Evolutionary conservation across 306 rosid species (phyloP).

Genomic region (Citrullus mucosospermus): DNA sequence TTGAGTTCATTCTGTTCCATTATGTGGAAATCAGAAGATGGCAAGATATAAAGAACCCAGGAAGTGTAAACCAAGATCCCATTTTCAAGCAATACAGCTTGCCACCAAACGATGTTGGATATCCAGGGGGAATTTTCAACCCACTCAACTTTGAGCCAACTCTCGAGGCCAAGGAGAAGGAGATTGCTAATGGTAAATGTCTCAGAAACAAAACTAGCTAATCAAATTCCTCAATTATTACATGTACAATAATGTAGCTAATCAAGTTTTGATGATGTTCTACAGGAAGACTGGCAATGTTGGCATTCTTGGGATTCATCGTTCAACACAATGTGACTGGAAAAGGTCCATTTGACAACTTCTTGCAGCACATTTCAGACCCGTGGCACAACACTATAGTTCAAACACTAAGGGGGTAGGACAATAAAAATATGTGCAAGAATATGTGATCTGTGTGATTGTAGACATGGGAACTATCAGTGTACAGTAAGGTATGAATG

Average conservation of each 20-base stretch:
- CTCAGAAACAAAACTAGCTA: neutral
- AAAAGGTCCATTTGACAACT: conserved; percentile 88
- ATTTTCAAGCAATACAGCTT: conserved; percentile 95
- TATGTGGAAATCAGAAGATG: conserved; percentile 94
- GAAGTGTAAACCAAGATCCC: conserved; percentile 92
- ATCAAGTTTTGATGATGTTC: neutral
- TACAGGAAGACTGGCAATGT: conserved; percentile 95
- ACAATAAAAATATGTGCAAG: neutral
- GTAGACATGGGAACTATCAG: neutral
- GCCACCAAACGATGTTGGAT: conserved; percentile 68
- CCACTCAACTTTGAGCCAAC: conserved; percentile 97
- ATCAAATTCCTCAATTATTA: neutral
- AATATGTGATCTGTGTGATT: neutral
- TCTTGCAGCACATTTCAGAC: conserved; percentile 85
- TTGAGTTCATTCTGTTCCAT: conserved; percentile 93
- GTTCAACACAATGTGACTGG: conserved; percentile 88
- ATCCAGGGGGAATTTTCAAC: conserved; percentile 90
- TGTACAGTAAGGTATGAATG: neutral
- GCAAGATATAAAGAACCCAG: conserved; percentile 99
- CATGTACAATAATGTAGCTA: neutral
- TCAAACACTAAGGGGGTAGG: conserved; percentile 36
- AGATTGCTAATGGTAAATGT: conserved; percentile 68
- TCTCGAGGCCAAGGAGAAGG: conserved; percentile 87
- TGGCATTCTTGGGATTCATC: conserved; percentile 89
- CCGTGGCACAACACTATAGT: conserved; percentile 99